Evolutionary conservation across 2,329 filamentous ascomycete species (phyloP), one percentile per base, ranked within the genome.

Genomic region (Blastomyces percursus): DNA sequence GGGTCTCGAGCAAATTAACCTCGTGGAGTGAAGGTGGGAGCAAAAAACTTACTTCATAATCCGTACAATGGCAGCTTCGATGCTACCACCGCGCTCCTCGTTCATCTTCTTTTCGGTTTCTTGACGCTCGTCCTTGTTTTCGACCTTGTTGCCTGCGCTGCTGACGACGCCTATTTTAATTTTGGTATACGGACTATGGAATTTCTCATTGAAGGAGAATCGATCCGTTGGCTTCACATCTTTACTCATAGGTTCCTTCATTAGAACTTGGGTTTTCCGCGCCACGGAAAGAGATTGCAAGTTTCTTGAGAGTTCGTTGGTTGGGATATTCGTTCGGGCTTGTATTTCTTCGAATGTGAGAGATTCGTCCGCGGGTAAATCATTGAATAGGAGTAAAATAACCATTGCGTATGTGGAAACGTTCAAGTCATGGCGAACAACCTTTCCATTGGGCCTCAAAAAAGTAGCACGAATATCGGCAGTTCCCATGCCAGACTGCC

Each of bases 331-430:
- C 0, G 92, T 96, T 67, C 82, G 82, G 6, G 84, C 86, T 71
- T 94, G 88, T 35, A 97, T 94, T 66, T 96, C 90, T 62, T 94
- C 89, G 63, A 82, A 85, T 0, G 80, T 84, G 8, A 86, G 71
- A 24, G 74, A 78, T 61, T 80, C 73, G 38, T 77, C 79, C 0
- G 76, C 68, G 1, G 78, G 74, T 0, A 95, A 70, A 46, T 93
- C 86, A 70, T 97, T 97, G 81, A 97, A 99, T 0, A 96, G 83
- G 54, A 96, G 75, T 24, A 99, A 76, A 30, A 97, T 86, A 24
- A 96, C 79, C 90, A 97, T 96, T 69, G 87, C 91, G 72, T 94
- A 94, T 0, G 94, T 97, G 1, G 91, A 88, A 24, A 96, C 91
- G 65, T 91, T 96, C 62, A 99, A 80, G 69, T 99, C 94, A 71